Evolutionary conservation across 2,329 filamentous ascomycete genomes (phyloP).

Genomic region (Alternaria rosae): DNA sequence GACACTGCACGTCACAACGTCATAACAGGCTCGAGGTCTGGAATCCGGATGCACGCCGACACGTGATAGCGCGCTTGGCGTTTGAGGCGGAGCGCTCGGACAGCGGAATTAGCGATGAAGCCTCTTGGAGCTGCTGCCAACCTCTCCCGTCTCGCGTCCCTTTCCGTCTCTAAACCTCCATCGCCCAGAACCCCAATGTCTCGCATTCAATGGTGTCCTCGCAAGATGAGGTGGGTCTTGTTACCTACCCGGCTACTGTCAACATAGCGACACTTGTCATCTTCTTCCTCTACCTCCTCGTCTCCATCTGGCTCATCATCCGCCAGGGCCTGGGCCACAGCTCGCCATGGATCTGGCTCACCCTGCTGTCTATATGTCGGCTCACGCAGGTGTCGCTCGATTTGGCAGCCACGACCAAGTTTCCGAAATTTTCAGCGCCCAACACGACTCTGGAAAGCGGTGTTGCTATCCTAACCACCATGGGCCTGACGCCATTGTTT

Average conservation of each 20-base stretch:
- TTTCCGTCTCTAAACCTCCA: conserved; percentile 3
- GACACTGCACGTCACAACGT: conserved; percentile 3
- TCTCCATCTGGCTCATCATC: conserved; percentile 38
- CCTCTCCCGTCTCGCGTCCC: conserved; percentile 1
- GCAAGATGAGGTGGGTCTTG: conserved; percentile 4
- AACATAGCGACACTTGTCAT: conserved; percentile 45
- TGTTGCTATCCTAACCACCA: conserved; percentile 47
- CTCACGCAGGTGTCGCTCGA: conserved; percentile 46
- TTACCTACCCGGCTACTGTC: conserved; percentile 38
- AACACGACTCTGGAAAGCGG: conserved; percentile 43
- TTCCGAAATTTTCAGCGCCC: conserved; percentile 23
- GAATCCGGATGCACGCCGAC: background rate
- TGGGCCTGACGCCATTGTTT: conserved; percentile 46
- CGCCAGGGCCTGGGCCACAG: conserved; percentile 46
- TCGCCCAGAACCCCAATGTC: conserved; percentile 23
- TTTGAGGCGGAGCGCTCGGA: conserved; percentile 17
- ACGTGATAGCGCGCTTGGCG: conserved; percentile 17
- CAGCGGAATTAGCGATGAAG: conserved; percentile 14
- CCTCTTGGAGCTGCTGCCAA: background rate
- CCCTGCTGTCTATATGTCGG: conserved; percentile 41
- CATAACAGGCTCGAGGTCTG: conserved; percentile 2
- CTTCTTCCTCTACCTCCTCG: conserved; percentile 41
- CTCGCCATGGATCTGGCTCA: conserved; percentile 46
- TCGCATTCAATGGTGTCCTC: conserved; percentile 29
- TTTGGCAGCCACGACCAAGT: conserved; percentile 44